Evolutionary conservation across 1,284 basidiomycete species (phyloP).

Genomic region (Omphalotus olearius): DNA sequence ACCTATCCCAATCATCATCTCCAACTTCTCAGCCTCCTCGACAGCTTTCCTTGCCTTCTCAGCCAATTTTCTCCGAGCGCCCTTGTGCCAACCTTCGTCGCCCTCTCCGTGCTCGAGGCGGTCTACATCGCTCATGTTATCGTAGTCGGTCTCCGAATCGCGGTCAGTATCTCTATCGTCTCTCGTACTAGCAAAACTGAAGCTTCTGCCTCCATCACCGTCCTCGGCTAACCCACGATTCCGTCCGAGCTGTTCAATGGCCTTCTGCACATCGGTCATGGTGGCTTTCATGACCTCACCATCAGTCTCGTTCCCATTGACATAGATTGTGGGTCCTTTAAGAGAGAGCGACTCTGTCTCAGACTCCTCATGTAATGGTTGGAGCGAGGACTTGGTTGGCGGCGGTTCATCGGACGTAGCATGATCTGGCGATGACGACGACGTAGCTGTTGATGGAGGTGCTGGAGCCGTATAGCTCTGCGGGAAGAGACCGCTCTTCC

Average conservation of each 20-base stretch:
- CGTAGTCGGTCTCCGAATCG: slow-evolving; percentile 52
- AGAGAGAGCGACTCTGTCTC: slow-evolving; percentile 30
- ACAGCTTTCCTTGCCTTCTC: slow-evolving; percentile 65
- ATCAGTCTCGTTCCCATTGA: slow-evolving; percentile 33
- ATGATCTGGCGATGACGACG: slow-evolving; percentile 19
- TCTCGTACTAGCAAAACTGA: slow-evolving; percentile 67
- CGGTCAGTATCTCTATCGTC: slow-evolving; percentile 52
- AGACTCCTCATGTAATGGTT: slow-evolving; percentile 39
- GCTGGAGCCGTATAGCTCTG: slow-evolving; percentile 80
- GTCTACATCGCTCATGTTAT: slow-evolving; percentile 39
- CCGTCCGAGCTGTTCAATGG: slow-evolving; percentile 73
- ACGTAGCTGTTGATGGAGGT: slow-evolving; percentile 26
- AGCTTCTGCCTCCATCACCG: slow-evolving; percentile 58
- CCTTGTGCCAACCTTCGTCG: slow-evolving; percentile 61
- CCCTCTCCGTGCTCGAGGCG: slow-evolving; percentile 36
- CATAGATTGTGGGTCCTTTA: slow-evolving; percentile 26
- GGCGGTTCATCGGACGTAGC: slow-evolving; percentile 19
- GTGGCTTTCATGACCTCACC: slow-evolving; percentile 77
- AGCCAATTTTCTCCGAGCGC: slow-evolving; percentile 65
- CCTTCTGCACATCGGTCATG: slow-evolving; percentile 83
- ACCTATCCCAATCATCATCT: slow-evolving; percentile 33
- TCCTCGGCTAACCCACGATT: slow-evolving; percentile 29
- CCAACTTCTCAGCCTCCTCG: slow-evolving; percentile 49
- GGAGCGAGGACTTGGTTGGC: slow-evolving; percentile 29
- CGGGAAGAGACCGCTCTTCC: slow-evolving; percentile 88